Conservation (phyloP, 352 stramenopile species). For the Phytophthora pini region DNA sequence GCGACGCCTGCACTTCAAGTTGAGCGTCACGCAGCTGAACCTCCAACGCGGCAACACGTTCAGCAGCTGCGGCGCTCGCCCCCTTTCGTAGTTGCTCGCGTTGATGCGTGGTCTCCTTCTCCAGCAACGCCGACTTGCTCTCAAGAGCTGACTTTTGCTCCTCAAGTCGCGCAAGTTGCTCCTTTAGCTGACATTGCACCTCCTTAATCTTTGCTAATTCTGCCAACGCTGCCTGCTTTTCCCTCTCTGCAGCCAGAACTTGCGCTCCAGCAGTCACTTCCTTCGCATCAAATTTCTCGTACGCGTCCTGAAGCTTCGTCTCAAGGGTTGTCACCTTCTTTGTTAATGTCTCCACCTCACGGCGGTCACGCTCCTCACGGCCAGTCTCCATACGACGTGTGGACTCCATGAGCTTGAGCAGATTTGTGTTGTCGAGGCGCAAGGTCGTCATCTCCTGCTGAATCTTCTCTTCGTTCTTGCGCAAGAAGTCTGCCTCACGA, state of each 20-base stretch:
- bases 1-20: slow-evolving; percentile 59
- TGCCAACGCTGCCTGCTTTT: slow-evolving; percentile 58
- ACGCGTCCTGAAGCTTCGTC: slow-evolving; percentile 61
- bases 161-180: slow-evolving; percentile 59
- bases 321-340: slow-evolving; percentile 61
- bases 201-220: slow-evolving; percentile 56
- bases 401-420: slow-evolving; percentile 83
- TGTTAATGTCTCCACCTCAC: slow-evolving; percentile 51
- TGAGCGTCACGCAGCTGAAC: slow-evolving; percentile 67
- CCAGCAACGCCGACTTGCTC: slow-evolving; percentile 50
- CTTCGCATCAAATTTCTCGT: slow-evolving; percentile 70
- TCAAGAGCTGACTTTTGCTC: slow-evolving; percentile 54
- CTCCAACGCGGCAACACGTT: slow-evolving; percentile 69
- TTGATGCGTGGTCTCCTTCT: slow-evolving; percentile 66
- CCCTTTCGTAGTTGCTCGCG: slow-evolving; percentile 74
- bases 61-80: slow-evolving; percentile 56
- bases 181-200: slow-evolving; percentile 38
- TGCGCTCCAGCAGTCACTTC: slow-evolving; percentile 55
- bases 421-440: slow-evolving; percentile 78
- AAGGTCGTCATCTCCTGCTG: slow-evolving; percentile 63
- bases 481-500: slow-evolving; percentile 53
- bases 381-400: slow-evolving; percentile 70
- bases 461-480: slow-evolving; percentile 70
- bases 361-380: slow-evolving; percentile 62
- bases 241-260: slow-evolving; percentile 54